phyloP scores from a whole-genome alignment of 345 rosid species.

The Bruguiera parviflora region DNA sequence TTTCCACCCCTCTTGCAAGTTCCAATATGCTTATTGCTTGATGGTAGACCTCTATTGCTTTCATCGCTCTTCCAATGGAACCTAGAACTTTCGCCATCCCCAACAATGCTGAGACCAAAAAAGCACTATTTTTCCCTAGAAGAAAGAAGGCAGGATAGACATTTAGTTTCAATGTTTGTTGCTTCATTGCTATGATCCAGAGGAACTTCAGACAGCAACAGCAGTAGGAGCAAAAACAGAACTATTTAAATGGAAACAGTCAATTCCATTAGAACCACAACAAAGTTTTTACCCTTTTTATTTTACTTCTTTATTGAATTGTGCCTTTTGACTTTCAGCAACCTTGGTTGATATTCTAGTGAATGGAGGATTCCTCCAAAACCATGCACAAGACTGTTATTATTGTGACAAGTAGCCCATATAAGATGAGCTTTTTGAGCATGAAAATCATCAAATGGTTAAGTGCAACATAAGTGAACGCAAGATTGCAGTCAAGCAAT shows the following conservation, averaged over 20 bases:
- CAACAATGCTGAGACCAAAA: slow-evolving; percentile 66
- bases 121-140: slow-evolving; percentile 50
- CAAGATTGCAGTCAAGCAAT: not conserved
- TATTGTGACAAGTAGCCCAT: not conserved
- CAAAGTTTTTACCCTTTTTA: not conserved
- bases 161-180: not conserved
- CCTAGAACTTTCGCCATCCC: slow-evolving; percentile 76
- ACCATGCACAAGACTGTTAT: not conserved
- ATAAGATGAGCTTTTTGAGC: not conserved
- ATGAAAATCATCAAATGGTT: not conserved
- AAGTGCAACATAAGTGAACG: not conserved
- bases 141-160: slow-evolving; percentile 7
- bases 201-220: not conserved
- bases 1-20: slow-evolving; percentile 56
- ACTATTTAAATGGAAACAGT: not conserved
- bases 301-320: not conserved
- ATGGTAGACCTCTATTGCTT: slow-evolving; percentile 53
- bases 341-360: not conserved
- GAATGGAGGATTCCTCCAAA: not conserved
- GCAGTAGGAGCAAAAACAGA: not conserved
- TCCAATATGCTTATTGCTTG: slow-evolving; percentile 58
- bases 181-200: not conserved
- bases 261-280: not conserved
- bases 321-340: not conserved
- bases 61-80: slow-evolving; percentile 50